phyloP scores from a whole-genome alignment of 352 stramenopile species.

The Lagenidium giganteum region DNA sequence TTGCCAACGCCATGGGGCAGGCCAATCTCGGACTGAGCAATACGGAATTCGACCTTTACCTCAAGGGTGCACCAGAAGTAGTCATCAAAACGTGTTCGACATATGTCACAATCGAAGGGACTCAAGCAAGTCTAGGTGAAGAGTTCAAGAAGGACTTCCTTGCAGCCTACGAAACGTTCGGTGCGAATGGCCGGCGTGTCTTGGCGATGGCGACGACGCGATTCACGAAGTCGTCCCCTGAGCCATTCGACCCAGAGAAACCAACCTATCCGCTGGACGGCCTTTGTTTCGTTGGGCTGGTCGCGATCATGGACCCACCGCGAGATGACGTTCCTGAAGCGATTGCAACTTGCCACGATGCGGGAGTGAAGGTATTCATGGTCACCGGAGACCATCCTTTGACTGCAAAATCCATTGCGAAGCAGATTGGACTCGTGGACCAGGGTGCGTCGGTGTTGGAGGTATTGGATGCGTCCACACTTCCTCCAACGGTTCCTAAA shows the following conservation, averaged over 20 bases:
- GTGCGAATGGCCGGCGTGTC: constrained; percentile 35
- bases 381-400: constrained; percentile 89
- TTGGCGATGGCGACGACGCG: constrained; percentile 33
- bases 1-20: constrained; percentile 25
- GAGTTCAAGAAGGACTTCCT: constrained; percentile 35
- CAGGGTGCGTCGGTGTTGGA: constrained; percentile 33
- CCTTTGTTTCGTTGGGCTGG: constrained; percentile 85
- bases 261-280: constrained; percentile 27
- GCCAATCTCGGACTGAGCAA: constrained; percentile 3
- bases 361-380: constrained; percentile 91
- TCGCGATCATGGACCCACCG: constrained; percentile 92
- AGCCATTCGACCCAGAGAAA: constrained; percentile 27
- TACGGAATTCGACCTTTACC: constrained; percentile 56
- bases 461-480: constrained; percentile 10
- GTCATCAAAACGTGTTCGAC: constrained; percentile 85
- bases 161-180: constrained; percentile 41
- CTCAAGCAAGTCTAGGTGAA: constrained; percentile 31
- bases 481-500: constrained; percentile 15
- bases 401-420: constrained; percentile 82
- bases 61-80: constrained; percentile 94
- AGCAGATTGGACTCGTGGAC: constrained; percentile 79
- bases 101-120: constrained; percentile 48
- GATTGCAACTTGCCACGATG: constrained; percentile 69
- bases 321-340: constrained; percentile 64
- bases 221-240: constrained; percentile 13